Evolutionary conservation across 2,329 filamentous ascomycete species (phyloP), one percentile per base, ranked within the genome.

Genomic region (Fusarium sp.): DNA sequence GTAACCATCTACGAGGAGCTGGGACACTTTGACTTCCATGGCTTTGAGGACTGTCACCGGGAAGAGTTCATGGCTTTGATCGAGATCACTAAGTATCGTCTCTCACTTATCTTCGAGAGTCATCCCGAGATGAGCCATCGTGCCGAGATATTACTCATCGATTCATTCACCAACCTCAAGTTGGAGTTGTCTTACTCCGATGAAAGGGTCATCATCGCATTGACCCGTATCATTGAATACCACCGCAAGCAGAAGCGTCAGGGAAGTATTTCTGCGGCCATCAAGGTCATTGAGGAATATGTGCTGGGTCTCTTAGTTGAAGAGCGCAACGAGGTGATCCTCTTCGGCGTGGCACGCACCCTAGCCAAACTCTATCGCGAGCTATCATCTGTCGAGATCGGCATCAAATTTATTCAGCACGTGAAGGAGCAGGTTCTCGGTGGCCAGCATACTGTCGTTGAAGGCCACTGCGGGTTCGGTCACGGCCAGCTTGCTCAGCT

Each of bases 191-290:
- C 15, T 7, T 22, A 44, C 10, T 54, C 54, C 0, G 22, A 57
- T 0, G 48, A 54, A 9, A 54, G 54, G 6, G 54, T 57, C 6
- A 6, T 57, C 10, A 30, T 54, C 4, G 39, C 48, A 1, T n/a
- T 57, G 1, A 57, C 54, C 5, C 48, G 54, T 7, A 54, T 57
- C 8, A 43, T 54, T 1, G 54, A 57, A 2, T 57, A 57, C 3
- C 54, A 57, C 14, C 54, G 54, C 47, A 57, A 57, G 13, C 54
- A 57, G 9, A 53, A 57, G 15, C 54, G 54, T 26, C 48, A 30
- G 1, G 54, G 44, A 7, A 45, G 54, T 2, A 44, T 57, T 17
- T 37, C 24, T 0, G 13, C 17, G 14, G 48, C 54, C 1, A 57
- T 57, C 24, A 57, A 54, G 39, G 20, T 37, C 9, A 54, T 54